Percentiles rank a stretch among this genome's conserved stretches.
phyloP scores from a whole-genome alignment of 768 basidiomycete genomes.

The Tulasnella sp. region DNA sequence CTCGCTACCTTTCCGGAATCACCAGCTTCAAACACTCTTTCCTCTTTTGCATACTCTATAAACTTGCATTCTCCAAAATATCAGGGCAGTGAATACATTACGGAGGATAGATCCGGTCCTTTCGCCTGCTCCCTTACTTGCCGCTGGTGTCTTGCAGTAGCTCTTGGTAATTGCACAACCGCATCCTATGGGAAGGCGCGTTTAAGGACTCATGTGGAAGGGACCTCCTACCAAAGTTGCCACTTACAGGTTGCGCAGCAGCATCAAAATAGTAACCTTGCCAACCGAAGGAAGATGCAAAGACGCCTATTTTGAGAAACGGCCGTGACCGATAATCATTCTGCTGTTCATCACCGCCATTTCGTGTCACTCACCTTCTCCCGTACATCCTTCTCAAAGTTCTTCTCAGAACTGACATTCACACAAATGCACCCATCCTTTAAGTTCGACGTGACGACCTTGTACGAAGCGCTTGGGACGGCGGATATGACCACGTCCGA shows the following conservation, averaged over 20 bases:
- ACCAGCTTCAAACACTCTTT: too few species aligned
- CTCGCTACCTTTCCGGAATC: too few species aligned
- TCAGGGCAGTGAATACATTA: too few species aligned
- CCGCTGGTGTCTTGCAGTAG: slow-evolving; percentile 19
- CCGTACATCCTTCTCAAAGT: slow-evolving; percentile 86
- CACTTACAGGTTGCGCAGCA: slow-evolving; percentile 86
- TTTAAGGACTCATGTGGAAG: neutral
- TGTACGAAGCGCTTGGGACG: slow-evolving; percentile 76
- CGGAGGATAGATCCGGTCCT: too few species aligned
- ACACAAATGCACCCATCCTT: slow-evolving; percentile 92
- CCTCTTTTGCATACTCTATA: too few species aligned
- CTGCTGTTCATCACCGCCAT: neutral
- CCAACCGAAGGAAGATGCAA: slow-evolving; percentile 95
- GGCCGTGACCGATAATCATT: neutral
- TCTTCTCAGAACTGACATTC: slow-evolving; percentile 91
- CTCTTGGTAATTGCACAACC: slow-evolving; percentile 27
- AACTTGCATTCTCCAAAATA: too few species aligned
- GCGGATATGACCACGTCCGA: slow-evolving; percentile 94
- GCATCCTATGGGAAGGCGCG: slow-evolving; percentile 18
- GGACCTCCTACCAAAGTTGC: neutral
- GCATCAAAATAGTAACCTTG: slow-evolving; percentile 94
- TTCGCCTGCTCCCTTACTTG: too few species aligned
- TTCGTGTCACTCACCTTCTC: slow-evolving; percentile 56
- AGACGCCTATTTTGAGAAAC: slow-evolving; percentile 59
- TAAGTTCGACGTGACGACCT: slow-evolving; percentile 77